These are phyloP conservation scores for Macrotyloma uniflorum DNA, from an alignment of 306 rosid genomes.

Conservation along the genomic window DNA sequence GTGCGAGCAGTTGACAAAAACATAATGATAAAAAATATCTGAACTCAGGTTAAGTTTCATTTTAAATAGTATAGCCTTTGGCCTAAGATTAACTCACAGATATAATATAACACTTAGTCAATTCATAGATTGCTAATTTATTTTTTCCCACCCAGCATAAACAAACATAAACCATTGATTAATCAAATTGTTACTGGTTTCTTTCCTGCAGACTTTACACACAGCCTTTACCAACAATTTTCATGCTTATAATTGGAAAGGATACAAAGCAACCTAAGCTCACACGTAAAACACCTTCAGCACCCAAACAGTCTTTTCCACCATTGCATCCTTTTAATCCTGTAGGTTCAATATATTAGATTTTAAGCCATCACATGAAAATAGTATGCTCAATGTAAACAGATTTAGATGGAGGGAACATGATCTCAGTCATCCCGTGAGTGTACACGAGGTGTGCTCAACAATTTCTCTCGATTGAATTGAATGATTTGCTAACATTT, in stretches of 20 bases:
- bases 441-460: slow-evolving; percentile 4
- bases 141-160: background rate
- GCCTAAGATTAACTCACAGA: slow-evolving; percentile 10
- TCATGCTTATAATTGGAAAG: slow-evolving; percentile 40
- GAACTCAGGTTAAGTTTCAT: slow-evolving; percentile 62
- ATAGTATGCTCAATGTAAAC: background rate
- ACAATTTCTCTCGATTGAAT: slow-evolving; percentile 1
- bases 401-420: slow-evolving; percentile 24
- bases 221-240: slow-evolving; percentile 12
- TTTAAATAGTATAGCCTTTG: slow-evolving; percentile 12
- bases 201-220: background rate
- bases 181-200: background rate
- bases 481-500: slow-evolving; percentile 5
- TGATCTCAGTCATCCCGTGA: background rate
- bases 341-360: slow-evolving; percentile 38
- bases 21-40: slow-evolving; percentile 82
- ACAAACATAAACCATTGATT: slow-evolving; percentile 17
- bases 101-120: slow-evolving; percentile 13
- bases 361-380: slow-evolving; percentile 24
- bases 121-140: background rate
- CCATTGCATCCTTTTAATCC: slow-evolving; percentile 91
- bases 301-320: slow-evolving; percentile 79
- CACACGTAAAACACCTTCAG: slow-evolving; percentile 97
- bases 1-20: slow-evolving; percentile 83
- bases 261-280: slow-evolving; percentile 98